Conservation (phyloP, 1,284 basidiomycete genomes). For the Waitea zeae region DNA sequence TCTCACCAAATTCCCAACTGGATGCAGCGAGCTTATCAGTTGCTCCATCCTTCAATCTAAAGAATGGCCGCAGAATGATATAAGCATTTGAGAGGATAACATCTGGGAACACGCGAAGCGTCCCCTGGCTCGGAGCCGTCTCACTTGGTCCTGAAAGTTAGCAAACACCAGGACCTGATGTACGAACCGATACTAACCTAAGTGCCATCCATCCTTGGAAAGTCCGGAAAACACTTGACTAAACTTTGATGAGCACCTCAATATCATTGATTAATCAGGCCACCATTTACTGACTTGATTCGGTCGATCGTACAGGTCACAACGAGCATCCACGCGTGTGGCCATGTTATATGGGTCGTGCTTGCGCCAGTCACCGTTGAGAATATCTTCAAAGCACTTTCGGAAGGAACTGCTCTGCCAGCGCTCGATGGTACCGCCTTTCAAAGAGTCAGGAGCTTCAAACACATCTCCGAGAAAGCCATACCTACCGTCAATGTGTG, state of each 20-base stretch:
- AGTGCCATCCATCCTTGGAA: conserved; percentile 68
- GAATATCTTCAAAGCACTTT: conserved; percentile 45
- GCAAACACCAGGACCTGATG: neutral
- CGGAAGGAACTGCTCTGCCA: conserved; percentile 71
- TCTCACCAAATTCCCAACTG: conserved; percentile 58
- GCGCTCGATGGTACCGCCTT: conserved; percentile 65
- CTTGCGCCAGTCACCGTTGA: conserved; percentile 48
- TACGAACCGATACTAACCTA: conserved; percentile 20
- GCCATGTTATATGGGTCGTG: conserved; percentile 58
- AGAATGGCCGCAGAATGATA: conserved; percentile 73
- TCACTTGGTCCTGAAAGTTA: conserved; percentile 30
- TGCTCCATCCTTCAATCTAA: conserved; percentile 29
- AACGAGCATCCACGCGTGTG: conserved; percentile 41
- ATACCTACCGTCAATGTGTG: conserved; percentile 57
- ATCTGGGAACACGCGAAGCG: conserved; percentile 64
- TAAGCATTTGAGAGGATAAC: conserved; percentile 64
- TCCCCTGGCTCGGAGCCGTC: conserved; percentile 63
- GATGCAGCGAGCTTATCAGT: conserved; percentile 30
- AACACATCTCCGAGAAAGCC: neutral
- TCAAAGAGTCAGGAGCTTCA: neutral
- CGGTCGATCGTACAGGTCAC: conserved; percentile 40
- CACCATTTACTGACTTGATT: conserved; percentile 22
- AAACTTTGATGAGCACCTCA: neutral
- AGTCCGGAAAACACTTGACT: conserved; percentile 58
- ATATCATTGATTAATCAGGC: conserved; percentile 1